Percentiles rank a stretch among this genome's conserved stretches.
phyloP scores from a whole-genome alignment of 75 land plant genomes.

The Selaginella moellendorffii region DNA sequence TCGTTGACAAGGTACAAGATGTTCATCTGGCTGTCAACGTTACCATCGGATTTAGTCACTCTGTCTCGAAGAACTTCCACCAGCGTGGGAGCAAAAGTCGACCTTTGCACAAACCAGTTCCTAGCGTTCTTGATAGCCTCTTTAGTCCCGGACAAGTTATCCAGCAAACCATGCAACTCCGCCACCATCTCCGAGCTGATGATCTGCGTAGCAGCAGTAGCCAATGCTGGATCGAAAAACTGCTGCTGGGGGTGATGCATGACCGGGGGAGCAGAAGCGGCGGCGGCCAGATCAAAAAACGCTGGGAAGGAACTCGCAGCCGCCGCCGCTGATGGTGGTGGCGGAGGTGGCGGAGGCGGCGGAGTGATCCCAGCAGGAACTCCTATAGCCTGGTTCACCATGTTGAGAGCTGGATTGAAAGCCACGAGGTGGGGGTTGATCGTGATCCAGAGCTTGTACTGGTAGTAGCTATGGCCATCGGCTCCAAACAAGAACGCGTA shows the following conservation, averaged over 20 bases:
- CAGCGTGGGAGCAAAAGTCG: slow-evolving; percentile 69
- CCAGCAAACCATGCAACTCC: slow-evolving; percentile 55
- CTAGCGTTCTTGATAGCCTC: slow-evolving; percentile 94
- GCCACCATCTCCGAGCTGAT: slow-evolving; percentile 63
- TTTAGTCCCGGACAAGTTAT: slow-evolving; percentile 60
- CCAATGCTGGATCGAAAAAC: slow-evolving; percentile 19
- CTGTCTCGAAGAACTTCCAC: slow-evolving; percentile 81
- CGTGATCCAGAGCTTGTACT: slow-evolving; percentile 65
- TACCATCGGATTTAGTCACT: slow-evolving; percentile 39
- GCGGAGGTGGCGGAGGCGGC: slow-evolving; percentile 10
- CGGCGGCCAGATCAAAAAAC: slow-evolving; percentile 27
- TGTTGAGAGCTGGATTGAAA: slow-evolving; percentile 11
- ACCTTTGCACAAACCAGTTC: slow-evolving; percentile 93
- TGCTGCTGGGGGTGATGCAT: slow-evolving; percentile 14
- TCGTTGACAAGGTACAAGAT: slow-evolving; percentile 86
- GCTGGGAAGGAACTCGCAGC: slow-evolving; percentile 19
- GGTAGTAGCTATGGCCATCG: slow-evolving; percentile 71
- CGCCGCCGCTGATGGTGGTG: slow-evolving; percentile 14
- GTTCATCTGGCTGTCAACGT: slow-evolving; percentile 74
- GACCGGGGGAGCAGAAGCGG: slow-evolving; percentile 18
- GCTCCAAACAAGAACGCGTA: slow-evolving; percentile 87
- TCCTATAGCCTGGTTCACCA: slow-evolving; percentile 23
- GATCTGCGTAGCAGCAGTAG: not conserved
- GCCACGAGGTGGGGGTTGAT: slow-evolving; percentile 26
- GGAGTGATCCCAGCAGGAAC: slow-evolving; percentile 23